A percentile compares a stretch with the other conserved stretches of the same genome.
Conservation (phyloP, 352 stramenopile genomes). For the Phytophthora meadii region DNA sequence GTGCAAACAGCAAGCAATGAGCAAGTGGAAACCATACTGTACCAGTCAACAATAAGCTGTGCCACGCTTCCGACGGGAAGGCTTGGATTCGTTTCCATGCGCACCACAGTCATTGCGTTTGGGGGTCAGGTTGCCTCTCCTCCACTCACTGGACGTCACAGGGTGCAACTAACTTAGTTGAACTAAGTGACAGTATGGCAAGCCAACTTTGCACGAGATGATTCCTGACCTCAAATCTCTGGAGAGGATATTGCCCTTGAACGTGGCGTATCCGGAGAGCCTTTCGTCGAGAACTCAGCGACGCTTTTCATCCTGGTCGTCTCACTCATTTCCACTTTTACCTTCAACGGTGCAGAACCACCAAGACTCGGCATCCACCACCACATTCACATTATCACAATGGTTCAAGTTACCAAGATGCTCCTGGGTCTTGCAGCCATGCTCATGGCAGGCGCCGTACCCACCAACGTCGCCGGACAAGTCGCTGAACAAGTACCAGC, state of each 20-base stretch:
- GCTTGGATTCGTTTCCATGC: conserved; percentile 17
- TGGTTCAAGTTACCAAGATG: conserved; percentile 37
- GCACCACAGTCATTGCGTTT: conserved; percentile 7
- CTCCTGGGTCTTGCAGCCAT: conserved; percentile 25
- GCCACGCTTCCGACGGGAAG: conserved; percentile 22
- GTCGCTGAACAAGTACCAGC: conserved; percentile 36
- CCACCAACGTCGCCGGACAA: conserved; percentile 26
- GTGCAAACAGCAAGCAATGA: conserved; percentile 1
- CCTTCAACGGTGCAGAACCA: conserved; percentile 22
- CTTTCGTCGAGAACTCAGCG: neutral
- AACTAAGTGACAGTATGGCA: conserved; percentile 26
- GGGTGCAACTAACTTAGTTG: neutral
- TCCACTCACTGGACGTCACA: conserved; percentile 4
- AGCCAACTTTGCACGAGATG: conserved; percentile 32
- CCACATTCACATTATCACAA: conserved; percentile 2
- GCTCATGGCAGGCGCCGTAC: conserved; percentile 13
- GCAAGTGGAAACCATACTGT: neutral
- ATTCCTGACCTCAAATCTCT: conserved; percentile 15
- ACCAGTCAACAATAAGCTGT: conserved; percentile 27
- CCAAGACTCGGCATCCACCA: neutral
- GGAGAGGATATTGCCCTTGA: neutral
- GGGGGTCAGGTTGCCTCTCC: conserved; percentile 17
- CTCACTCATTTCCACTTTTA: conserved; percentile 29
- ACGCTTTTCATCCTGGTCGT: conserved; percentile 6
- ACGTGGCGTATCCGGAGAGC: neutral